phyloP scores from a whole-genome alignment of 805 yeast species.

The Starmerella etchellsii region DNA sequence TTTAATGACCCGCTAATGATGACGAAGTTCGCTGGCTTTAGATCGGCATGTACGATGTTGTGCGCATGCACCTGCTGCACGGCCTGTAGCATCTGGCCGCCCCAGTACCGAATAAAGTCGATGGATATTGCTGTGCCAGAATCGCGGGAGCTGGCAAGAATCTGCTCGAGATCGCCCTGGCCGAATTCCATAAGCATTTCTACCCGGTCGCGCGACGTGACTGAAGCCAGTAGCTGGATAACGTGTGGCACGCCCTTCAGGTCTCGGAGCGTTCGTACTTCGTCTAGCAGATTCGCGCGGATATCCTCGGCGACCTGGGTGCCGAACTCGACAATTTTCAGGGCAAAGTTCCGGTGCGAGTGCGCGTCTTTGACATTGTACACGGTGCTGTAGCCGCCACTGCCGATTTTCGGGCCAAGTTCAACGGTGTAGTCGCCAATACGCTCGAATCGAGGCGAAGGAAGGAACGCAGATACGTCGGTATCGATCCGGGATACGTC shows the following conservation, averaged over 20 bases:
- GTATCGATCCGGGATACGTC: too few relatives aligned
- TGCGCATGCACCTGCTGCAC: constrained; percentile 81
- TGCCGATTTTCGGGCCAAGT: constrained; percentile 9
- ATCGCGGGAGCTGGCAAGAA: constrained; percentile 44
- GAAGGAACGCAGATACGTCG: too few relatives aligned
- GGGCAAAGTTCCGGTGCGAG: constrained; percentile 7
- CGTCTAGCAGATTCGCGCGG: constrained; percentile 40
- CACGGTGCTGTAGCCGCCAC: constrained; percentile 16
- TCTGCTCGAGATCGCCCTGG: constrained; percentile 76
- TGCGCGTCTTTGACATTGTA: constrained; percentile 4
- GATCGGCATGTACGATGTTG: constrained; percentile 81
- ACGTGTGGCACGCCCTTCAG: constrained; percentile 56
- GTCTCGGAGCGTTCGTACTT: constrained; percentile 58
- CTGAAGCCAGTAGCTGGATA: constrained; percentile 62
- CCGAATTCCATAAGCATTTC: constrained; percentile 89
- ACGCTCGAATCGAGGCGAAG: background rate
- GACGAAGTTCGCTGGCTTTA: constrained; percentile 88
- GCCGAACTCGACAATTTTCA: constrained; percentile 9
- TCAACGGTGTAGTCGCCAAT: constrained; percentile 1
- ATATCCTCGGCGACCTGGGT: background rate
- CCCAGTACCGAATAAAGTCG: constrained; percentile 74
- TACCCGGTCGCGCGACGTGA: constrained; percentile 41
- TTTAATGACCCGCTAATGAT: constrained; percentile 74
- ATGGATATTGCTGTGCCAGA: constrained; percentile 39
- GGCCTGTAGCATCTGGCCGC: constrained; percentile 70